Conservation (phyloP, 2,329 filamentous ascomycete genomes). For the Hyphodiscus sp. region DNA sequence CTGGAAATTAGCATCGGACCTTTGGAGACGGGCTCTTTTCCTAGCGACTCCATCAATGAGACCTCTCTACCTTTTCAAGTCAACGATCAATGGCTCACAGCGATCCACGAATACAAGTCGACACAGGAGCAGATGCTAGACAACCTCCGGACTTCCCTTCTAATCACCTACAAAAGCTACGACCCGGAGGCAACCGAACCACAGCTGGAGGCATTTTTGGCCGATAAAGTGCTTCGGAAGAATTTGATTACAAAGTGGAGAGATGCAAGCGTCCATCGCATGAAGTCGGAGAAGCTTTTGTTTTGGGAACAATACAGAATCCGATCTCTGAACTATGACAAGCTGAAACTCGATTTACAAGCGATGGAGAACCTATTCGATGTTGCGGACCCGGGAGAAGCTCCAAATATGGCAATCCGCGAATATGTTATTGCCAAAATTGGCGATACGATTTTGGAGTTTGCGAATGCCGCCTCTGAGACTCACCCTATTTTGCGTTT, state of each 20-base stretch:
- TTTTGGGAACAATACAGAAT: constrained; percentile 41
- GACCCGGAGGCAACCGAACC: constrained; percentile 38
- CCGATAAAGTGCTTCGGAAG: constrained; percentile 36
- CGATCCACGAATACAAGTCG: constrained; percentile 40
- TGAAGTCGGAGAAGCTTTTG: constrained; percentile 38
- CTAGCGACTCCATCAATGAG: constrained; percentile 25
- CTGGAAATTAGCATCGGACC: constrained; percentile 20
- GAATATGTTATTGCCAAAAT: constrained; percentile 39
- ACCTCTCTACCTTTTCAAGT: constrained; percentile 17
- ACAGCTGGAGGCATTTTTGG: constrained; percentile 39
- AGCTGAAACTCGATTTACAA: constrained; percentile 36
- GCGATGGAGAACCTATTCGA: constrained; percentile 37
- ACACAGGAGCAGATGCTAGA: constrained; percentile 38
- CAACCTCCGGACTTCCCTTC: constrained; percentile 36
- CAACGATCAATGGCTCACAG: constrained; percentile 30
- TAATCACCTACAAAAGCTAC: constrained; percentile 40
- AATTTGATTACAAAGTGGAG: constrained; percentile 41
- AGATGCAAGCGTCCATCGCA: constrained; percentile 37
- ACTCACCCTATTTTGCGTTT: constrained; percentile 39
- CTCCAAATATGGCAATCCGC: constrained; percentile 33
- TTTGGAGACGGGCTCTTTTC: constrained; percentile 19
- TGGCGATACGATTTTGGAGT: constrained; percentile 47
- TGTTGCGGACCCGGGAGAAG: constrained; percentile 36
- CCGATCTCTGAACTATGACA: constrained; percentile 42
- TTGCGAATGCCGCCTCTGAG: constrained; percentile 37